Evolutionary conservation across 1,284 basidiomycete species (phyloP), one percentile per base, ranked within the genome.

Genomic region (Stygiomarasmius scandens): DNA sequence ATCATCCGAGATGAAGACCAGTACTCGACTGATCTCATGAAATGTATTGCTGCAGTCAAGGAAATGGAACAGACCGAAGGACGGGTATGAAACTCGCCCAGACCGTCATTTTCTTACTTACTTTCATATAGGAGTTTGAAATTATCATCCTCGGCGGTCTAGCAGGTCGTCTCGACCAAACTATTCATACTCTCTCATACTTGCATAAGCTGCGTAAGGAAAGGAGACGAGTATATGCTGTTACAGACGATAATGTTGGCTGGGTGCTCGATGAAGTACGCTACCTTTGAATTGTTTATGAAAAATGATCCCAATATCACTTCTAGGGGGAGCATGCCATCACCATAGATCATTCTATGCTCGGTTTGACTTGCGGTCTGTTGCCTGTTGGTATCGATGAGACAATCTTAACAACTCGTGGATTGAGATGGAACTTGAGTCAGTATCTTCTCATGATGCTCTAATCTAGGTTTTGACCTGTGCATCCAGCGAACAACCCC

Each of bases 21-120:
- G 68, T 76, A 96, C 68, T 85, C 93, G 2, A 99, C 97, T 0
- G 97, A 99, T 70, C 81, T 99, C 52, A 94, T 94, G 86, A 99
- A 99, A 75, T 96, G 93, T 66, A 76, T 98, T 1, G 63, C 70
- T 10, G 79, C 86, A 12, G 69, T 98, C 0, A 76, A 82, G 53
- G 86, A 74, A 49, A 76, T 69, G 55, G 84, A 87, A 63, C 65
- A 65, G 11, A 56, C 61, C 1, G 75, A 79, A 58, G 71, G 72
- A 1, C 61, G 58, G 50, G 63, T 74, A 61, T 32, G 14, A 25
- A 27, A 22, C 25, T 36, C 22, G 2, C 12, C 38, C 11, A 5
- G n/a, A n/a, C n/a, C n/a, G n/a, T n/a, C n/a, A n/a, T n/a, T n/a
- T n/a, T n/a, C n/a, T n/a, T n/a, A n/a, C n/a, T n/a, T n/a, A n/a